Evolutionary conservation across 768 basidiomycete species (phyloP), one percentile per base, ranked within the genome.

Genomic region (Boletus fagicola): DNA sequence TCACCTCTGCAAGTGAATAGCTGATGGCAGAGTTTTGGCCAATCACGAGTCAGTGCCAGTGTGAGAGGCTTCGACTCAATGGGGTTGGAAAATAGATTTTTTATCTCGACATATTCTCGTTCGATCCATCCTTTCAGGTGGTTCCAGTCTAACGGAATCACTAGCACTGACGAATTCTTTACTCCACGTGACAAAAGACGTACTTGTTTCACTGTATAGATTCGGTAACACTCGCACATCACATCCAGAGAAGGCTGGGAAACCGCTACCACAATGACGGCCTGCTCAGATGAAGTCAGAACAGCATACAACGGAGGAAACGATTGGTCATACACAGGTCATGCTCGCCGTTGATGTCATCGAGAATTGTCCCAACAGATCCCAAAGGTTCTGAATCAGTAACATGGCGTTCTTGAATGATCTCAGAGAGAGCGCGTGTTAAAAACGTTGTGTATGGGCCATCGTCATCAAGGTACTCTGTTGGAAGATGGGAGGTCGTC

Each of bases 191-290:
- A 43, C 8, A 26, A 30, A 48, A 12, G 12, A 48, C 58, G 18
- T 16, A 59, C 58, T 48, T 7, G 24, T 51, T 22, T 47, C 38
- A 28, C 57, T 59, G 13, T 28, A 58, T 6, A 59, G n/a, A 4
- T 20, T 7, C 0, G 45, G 20, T 7, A 33, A n/a, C 22, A 22
- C 0, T 39, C 7, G 18, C 38, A 18, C 18, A 39, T 9, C 16
- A 18, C 1, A 18, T 39, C 38, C 38, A 5, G 3, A 16, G 2
- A 1, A 16, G 3, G 8, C 16, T 18, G 1, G 36, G 16, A 12
- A 2, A 33, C 16, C 0, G 12, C 18, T 4, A 18, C 18, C 16
- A 18, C 38, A 39, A 18, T 18, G 9, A 39, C 18, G 38, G 38
- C 38, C 38, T 39, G 18, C 38, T 7, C 18, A 39, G 38, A 18